These are phyloP conservation scores for Suillus clintonianus DNA, from an alignment of 768 basidiomycete genomes.

Conservation along the genomic window DNA sequence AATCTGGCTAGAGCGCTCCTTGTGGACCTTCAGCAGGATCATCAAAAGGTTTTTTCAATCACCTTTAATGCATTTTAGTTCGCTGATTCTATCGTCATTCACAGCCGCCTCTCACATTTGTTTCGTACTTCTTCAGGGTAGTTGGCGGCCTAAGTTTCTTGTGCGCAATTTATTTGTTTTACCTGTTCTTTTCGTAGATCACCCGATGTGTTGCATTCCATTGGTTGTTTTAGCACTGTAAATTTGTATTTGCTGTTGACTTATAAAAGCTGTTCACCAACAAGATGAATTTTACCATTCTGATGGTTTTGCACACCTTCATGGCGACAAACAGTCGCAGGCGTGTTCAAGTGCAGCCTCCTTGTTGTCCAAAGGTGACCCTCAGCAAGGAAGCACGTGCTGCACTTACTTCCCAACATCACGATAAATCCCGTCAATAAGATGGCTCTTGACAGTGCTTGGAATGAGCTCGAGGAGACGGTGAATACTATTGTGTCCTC, in stretches of 20 bases:
- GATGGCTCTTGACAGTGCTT: slow-evolving; percentile 5
- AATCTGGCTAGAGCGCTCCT: background rate
- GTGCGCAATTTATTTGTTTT: background rate
- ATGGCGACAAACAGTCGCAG: background rate
- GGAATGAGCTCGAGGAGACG: slow-evolving; percentile 4
- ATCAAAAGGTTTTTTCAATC: background rate
- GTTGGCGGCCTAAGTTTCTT: background rate
- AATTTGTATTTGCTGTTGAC: background rate
- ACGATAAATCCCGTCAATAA: background rate
- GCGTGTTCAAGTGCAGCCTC: background rate
- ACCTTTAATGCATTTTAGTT: background rate
- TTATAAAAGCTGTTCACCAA: background rate
- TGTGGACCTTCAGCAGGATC: background rate
- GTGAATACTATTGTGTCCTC: background rate
- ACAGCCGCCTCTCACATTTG: background rate
- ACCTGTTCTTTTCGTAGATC: background rate
- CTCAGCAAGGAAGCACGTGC: slow-evolving; percentile 8
- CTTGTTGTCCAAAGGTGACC: background rate
- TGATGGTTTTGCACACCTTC: background rate
- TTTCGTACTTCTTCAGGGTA: background rate
- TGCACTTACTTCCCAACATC: background rate
- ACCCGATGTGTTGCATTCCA: background rate
- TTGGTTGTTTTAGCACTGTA: background rate
- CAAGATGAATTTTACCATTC: background rate
- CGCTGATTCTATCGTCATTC: background rate